Evolutionary conservation across 2,329 filamentous ascomycete genomes (phyloP).

Genomic region (Aspergillus persii): DNA sequence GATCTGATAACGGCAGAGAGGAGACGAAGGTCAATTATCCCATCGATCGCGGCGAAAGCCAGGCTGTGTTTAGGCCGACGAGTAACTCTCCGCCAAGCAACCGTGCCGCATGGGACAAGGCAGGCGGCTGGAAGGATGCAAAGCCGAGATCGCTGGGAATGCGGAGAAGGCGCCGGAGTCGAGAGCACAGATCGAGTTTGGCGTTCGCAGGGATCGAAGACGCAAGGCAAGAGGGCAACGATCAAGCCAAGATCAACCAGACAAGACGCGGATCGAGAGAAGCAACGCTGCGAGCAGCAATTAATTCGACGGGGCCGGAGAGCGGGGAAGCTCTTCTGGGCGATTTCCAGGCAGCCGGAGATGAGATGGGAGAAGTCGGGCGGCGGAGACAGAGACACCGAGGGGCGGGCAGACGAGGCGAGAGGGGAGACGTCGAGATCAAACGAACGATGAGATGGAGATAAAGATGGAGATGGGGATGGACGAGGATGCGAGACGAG

Average conservation of each 20-base stretch:
- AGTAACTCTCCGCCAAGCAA: conserved; percentile 8
- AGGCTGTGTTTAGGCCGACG: conserved; percentile 1
- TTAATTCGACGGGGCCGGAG: not conserved
- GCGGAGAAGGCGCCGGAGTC: conserved; percentile 6
- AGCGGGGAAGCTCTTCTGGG: not conserved
- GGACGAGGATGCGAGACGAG: too few species aligned
- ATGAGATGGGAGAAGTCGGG: not conserved
- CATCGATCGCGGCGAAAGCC: conserved; percentile 6
- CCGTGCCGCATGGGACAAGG: conserved; percentile 19
- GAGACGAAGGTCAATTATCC: not conserved
- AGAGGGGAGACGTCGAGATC: too few species aligned
- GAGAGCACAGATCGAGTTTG: not conserved
- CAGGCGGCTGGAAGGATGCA: conserved; percentile 11
- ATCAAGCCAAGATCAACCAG: not conserved
- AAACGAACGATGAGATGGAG: too few species aligned
- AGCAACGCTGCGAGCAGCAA: not conserved
- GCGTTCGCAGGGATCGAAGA: not conserved
- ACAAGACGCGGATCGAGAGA: not conserved
- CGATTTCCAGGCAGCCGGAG: not conserved
- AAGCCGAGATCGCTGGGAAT: not conserved
- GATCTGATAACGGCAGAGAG: not conserved
- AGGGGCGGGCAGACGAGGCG: too few species aligned
- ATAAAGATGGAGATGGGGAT: too few species aligned
- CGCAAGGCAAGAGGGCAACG: not conserved
- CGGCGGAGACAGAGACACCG: not conserved